phyloP scores from a whole-genome alignment of 768 basidiomycete genomes.

The Suillus subaureus region DNA sequence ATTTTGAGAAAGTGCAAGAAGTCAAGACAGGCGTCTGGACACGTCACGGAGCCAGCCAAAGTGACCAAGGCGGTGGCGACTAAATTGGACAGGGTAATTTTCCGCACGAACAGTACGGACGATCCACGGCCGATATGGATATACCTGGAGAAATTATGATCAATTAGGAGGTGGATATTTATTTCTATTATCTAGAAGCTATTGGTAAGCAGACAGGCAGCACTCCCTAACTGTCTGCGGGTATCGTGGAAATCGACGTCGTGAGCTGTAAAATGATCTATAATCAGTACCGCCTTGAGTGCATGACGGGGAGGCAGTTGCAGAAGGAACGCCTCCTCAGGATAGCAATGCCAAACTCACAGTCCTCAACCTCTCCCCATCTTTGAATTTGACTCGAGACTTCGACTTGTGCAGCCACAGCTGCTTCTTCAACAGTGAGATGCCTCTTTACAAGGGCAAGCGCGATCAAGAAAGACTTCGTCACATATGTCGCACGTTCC shows the following conservation, averaged over 20 bases:
- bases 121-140: slow-evolving; percentile 8
- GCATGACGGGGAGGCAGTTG: slow-evolving; percentile 9
- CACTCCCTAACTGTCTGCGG: slow-evolving; percentile 82
- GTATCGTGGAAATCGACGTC: slow-evolving; percentile 98
- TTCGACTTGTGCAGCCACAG: slow-evolving; percentile 86
- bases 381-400: slow-evolving; percentile 93
- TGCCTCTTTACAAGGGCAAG: slow-evolving; percentile 80
- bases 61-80: not conserved
- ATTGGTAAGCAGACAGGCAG: slow-evolving; percentile 58
- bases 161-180: slow-evolving; percentile 8
- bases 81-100: slow-evolving; percentile 1
- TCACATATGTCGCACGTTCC: slow-evolving; percentile 86
- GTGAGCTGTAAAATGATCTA: slow-evolving; percentile 65
- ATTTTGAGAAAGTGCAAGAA: slow-evolving; percentile 1
- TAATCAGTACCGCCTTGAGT: slow-evolving; percentile 14
- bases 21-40: not conserved
- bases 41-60: slow-evolving; percentile 5
- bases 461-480: slow-evolving; percentile 89
- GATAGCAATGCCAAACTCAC: slow-evolving; percentile 51
- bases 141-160: slow-evolving; percentile 10
- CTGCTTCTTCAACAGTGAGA: slow-evolving; percentile 81
- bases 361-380: slow-evolving; percentile 99
- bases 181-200: slow-evolving; percentile 23
- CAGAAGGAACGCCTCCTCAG: not conserved
- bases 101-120: slow-evolving; percentile 14